phyloP scores from a whole-genome alignment of 2,329 filamentous ascomycete genomes.

The Venturia aucupariae region DNA sequence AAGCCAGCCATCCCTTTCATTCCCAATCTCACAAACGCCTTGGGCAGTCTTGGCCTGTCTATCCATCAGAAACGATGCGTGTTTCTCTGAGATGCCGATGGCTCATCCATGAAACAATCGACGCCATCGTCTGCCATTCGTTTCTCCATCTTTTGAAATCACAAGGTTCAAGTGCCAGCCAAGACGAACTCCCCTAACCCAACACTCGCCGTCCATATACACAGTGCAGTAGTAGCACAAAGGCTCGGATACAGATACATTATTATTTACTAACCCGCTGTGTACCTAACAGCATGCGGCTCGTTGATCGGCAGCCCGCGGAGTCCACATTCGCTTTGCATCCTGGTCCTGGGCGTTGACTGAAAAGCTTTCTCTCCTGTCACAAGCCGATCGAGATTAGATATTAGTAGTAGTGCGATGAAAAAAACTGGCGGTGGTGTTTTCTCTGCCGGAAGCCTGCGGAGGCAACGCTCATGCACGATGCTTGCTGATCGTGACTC shows the following conservation, averaged over 20 bases:
- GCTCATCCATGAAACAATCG: constrained; percentile 4
- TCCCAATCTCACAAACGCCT: neutral
- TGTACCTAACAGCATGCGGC: neutral
- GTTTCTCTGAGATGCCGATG: neutral
- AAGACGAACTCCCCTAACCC: neutral
- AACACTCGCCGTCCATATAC: neutral
- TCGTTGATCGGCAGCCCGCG: neutral
- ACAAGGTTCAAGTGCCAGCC: neutral
- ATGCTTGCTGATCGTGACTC: neutral
- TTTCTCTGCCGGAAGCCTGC: neutral
- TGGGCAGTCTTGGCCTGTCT: neutral
- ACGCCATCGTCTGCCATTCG: neutral
- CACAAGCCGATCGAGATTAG: neutral
- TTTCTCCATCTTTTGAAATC: neutral
- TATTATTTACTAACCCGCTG: neutral
- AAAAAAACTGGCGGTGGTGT: neutral
- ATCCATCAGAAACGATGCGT: constrained; percentile 5
- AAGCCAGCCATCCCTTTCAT: neutral
- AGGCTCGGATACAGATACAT: neutral
- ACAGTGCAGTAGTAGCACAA: neutral
- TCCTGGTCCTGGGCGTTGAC: neutral
- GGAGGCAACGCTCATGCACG: neutral
- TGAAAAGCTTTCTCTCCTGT: neutral
- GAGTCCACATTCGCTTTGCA: neutral
- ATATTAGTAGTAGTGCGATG: neutral